These are phyloP conservation scores for Mucor racemosus DNA, from an alignment of 371 early-diverging fungal species.

Conservation along the genomic window DNA sequence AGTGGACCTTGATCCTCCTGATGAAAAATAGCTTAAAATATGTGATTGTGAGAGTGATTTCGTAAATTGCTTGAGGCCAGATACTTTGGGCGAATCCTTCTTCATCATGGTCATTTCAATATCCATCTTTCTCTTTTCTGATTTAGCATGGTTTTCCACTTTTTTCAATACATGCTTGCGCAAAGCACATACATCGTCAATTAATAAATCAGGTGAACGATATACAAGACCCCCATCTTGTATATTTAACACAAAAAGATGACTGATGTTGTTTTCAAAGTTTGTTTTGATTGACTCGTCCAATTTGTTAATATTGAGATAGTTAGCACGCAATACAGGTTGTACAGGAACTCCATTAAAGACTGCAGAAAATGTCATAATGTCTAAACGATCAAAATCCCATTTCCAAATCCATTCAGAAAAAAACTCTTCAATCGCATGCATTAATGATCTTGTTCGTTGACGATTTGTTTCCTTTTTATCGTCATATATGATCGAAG, in stretches of 20 bases:
- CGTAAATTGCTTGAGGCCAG: conserved; percentile 52
- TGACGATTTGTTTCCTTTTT: conserved; percentile 38
- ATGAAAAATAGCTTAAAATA: conserved; percentile 56
- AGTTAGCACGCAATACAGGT: conserved; percentile 38
- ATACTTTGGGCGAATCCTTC: conserved; percentile 5
- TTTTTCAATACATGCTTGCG: conserved; percentile 38
- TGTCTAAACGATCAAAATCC: conserved; percentile 64
- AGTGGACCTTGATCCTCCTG: conserved; percentile 33
- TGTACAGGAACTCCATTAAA: conserved; percentile 53
- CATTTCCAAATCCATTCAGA: conserved; percentile 69
- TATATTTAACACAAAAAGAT: conserved; percentile 48
- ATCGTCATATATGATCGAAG: conserved; percentile 36
- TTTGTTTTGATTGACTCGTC: conserved; percentile 25
- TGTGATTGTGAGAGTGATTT: conserved; percentile 59
- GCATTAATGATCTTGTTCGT: conserved; percentile 47
- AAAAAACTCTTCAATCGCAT: conserved; percentile 65
- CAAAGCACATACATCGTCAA: conserved; percentile 38
- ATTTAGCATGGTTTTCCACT: conserved; percentile 35
- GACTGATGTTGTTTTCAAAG: conserved; percentile 39
- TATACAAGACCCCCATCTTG: conserved; percentile 45
- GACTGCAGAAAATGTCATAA: conserved; percentile 41
- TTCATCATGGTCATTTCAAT: conserved; percentile 19
- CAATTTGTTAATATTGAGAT: conserved; percentile 35
- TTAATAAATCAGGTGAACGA: conserved; percentile 36
- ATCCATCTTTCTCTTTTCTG: conserved; percentile 24